A percentile compares a stretch with the other conserved stretches of the same genome.
phyloP scores from a whole-genome alignment of 1,284 basidiomycete species.

The Paramarasmius palmivorus region DNA sequence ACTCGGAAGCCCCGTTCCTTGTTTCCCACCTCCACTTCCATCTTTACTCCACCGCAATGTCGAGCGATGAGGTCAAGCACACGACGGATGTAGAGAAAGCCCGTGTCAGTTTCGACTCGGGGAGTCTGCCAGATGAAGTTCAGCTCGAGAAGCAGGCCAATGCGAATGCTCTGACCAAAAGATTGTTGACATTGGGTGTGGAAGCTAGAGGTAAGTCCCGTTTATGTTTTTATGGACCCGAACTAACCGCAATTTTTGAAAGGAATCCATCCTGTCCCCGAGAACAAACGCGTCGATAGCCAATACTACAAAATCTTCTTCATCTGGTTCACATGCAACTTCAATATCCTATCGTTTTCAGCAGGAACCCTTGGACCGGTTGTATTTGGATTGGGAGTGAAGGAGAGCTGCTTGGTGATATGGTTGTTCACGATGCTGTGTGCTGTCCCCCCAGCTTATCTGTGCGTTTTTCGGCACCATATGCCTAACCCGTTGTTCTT shows the following conservation, averaged over 20 bases:
- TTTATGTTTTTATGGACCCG: background rate
- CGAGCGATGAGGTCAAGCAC: too few species aligned
- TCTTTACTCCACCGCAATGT: too few species aligned
- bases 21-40: too few species aligned
- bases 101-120: background rate
- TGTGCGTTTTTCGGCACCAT: conserved; percentile 39
- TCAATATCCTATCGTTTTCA: conserved; percentile 80
- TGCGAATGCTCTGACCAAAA: background rate
- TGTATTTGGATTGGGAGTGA: conserved; percentile 65
- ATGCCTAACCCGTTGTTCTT: background rate
- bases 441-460: conserved; percentile 55
- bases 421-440: conserved; percentile 74
- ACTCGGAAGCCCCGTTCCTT: too few species aligned
- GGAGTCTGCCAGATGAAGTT: background rate
- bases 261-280: conserved; percentile 3
- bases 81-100: too few species aligned
- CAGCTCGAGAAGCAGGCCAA: background rate
- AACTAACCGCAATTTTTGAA: background rate
- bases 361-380: conserved; percentile 73
- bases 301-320: conserved; percentile 76
- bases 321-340: conserved; percentile 72
- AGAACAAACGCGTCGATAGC: conserved; percentile 21
- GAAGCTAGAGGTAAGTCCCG: background rate
- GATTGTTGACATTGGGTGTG: background rate
- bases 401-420: conserved; percentile 73